A percentile compares a stretch with the other conserved stretches of the same genome.
Evolutionary conservation across 805 yeast species (phyloP).

Genomic region (Schwanniomyces sp.): DNA sequence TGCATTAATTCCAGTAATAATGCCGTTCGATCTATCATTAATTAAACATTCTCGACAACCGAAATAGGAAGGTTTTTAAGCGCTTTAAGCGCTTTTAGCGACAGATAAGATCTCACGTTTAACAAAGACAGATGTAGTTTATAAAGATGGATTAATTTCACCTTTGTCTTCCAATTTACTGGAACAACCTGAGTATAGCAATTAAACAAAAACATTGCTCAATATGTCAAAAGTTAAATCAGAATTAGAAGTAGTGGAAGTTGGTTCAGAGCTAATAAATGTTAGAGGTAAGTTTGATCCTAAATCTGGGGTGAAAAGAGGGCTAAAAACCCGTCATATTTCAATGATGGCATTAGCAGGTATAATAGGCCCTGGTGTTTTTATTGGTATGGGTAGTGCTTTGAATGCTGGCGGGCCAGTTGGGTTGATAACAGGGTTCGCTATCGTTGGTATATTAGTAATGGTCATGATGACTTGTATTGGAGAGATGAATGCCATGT

Average conservation of each 20-base stretch:
- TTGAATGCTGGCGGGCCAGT: constrained; percentile 60
- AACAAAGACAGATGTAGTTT: background rate
- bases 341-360: constrained; percentile 55
- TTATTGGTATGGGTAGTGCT: constrained; percentile 52
- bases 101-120: background rate
- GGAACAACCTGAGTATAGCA: background rate
- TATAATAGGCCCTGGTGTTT: constrained; percentile 58
- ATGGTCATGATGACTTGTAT: constrained; percentile 3
- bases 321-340: constrained; percentile 49
- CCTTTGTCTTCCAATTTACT: background rate
- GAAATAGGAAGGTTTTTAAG: background rate
- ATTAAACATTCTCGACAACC: background rate
- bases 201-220: too few relatives aligned
- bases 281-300: constrained; percentile 23
- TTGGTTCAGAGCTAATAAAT: constrained; percentile 7
- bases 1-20: background rate
- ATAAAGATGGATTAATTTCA: background rate
- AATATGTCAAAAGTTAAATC: background rate
- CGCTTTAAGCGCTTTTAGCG: constrained; percentile 1
- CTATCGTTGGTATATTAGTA: constrained; percentile 3
- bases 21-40: background rate
- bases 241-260: constrained; percentile 1
- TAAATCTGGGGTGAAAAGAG: constrained; percentile 45
- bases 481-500: constrained; percentile 2
- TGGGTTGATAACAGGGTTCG: constrained; percentile 1